Conservation (phyloP, 495 filamentous ascomycete species). For the Schizothecium vesticola region DNA sequence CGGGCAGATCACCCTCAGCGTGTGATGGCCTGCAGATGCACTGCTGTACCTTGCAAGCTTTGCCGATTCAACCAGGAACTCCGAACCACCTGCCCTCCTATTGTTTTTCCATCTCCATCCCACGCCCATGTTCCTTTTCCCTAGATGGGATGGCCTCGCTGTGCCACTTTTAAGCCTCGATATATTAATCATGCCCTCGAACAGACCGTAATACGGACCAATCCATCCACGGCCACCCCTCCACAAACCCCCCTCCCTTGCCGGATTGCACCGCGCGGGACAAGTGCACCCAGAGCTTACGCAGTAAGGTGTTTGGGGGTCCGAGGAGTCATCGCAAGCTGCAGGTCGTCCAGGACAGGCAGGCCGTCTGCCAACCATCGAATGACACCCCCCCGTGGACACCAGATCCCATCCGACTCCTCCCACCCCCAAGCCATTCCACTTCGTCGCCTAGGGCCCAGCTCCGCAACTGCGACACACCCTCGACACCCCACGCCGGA, state of each 20-base stretch:
- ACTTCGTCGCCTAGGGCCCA: conserved; percentile 13
- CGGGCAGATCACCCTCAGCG: background rate
- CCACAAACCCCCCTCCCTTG: background rate
- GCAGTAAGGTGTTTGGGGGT: background rate
- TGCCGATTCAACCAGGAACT: background rate
- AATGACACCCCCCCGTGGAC: background rate
- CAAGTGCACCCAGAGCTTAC: background rate
- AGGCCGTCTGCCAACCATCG: background rate
- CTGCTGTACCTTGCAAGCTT: background rate
- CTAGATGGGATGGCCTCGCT: background rate
- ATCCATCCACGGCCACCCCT: background rate
- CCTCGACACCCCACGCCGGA: background rate
- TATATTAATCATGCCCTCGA: background rate
- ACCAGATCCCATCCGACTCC: background rate
- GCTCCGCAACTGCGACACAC: background rate
- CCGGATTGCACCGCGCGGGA: background rate
- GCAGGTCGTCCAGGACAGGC: conserved; percentile 7
- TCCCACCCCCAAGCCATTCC: conserved; percentile 14
- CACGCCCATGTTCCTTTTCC: background rate
- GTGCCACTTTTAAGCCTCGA: background rate
- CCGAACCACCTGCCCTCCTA: background rate
- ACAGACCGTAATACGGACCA: background rate
- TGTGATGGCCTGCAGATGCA: background rate
- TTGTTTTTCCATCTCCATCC: background rate
- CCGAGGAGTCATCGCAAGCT: background rate